phyloP scores from a whole-genome alignment of 192 early-diverging fungal species.

The Funneliformis geosporum region DNA sequence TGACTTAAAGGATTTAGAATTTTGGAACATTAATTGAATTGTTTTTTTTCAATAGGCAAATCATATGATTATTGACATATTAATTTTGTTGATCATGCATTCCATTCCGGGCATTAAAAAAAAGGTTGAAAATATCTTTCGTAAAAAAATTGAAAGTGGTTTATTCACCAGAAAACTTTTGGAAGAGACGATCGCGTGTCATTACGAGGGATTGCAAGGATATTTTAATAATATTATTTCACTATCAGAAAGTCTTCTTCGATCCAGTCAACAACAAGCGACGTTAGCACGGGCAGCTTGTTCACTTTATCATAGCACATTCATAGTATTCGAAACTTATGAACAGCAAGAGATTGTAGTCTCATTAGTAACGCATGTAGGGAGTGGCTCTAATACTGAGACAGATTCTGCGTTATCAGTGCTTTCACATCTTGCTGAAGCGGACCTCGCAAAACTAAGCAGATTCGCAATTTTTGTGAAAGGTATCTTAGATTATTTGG shows the following conservation, averaged over 20 bases:
- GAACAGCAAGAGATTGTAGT: constrained; percentile 78
- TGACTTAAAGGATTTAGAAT: not conserved
- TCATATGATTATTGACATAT: constrained; percentile 54
- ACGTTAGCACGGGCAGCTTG: constrained; percentile 45
- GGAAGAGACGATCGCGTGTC: constrained; percentile 49
- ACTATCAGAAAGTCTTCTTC: constrained; percentile 61
- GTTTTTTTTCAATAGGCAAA: constrained; percentile 35
- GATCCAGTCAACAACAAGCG: constrained; percentile 50
- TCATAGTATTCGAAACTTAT: constrained; percentile 62
- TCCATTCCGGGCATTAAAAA: constrained; percentile 55
- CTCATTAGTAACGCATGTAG: constrained; percentile 77
- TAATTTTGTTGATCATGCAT: constrained; percentile 53
- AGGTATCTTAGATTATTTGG: constrained; percentile 72
- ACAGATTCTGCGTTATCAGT: constrained; percentile 64
- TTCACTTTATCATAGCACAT: constrained; percentile 52
- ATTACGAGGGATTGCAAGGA: constrained; percentile 48
- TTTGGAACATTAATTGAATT: not conserved
- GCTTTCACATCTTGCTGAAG: constrained; percentile 53
- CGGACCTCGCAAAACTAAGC: constrained; percentile 51
- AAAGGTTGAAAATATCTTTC: constrained; percentile 52
- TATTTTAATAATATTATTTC: constrained; percentile 52
- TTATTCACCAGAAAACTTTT: constrained; percentile 46
- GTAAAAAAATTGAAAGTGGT: constrained; percentile 52
- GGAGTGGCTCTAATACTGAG: constrained; percentile 63
- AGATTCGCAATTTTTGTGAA: constrained; percentile 70